Percentiles rank a stretch among this genome's conserved stretches.
Evolutionary conservation across 1,284 basidiomycete species (phyloP).

Genomic region (Filobasidium uniguttulatum): DNA sequence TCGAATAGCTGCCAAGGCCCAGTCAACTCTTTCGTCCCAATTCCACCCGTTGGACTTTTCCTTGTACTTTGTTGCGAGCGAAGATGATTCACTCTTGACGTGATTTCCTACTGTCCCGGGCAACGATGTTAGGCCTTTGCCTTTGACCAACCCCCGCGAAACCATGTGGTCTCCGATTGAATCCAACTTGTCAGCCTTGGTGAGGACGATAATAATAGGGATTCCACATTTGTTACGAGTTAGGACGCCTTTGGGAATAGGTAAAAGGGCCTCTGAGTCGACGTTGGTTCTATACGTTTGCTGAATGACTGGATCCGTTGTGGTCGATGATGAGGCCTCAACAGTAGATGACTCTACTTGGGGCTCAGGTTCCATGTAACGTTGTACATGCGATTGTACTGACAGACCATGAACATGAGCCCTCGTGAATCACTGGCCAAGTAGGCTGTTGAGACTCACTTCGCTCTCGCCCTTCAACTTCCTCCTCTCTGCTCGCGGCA

Average conservation of each 20-base stretch:
- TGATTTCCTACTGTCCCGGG: neutral
- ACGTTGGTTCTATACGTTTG: conserved; percentile 36
- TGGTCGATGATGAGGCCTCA: conserved; percentile 34
- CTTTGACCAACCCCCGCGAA: conserved; percentile 41
- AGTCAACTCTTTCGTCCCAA: conserved; percentile 93
- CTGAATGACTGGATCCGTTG: neutral
- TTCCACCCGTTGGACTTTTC: conserved; percentile 71
- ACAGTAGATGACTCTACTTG: conserved; percentile 37
- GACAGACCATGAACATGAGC: conserved; percentile 1
- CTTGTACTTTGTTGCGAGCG: too few species aligned
- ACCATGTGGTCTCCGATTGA: conserved; percentile 49
- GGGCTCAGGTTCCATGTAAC: conserved; percentile 86
- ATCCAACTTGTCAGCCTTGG: conserved; percentile 79
- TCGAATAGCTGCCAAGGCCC: conserved; percentile 83
- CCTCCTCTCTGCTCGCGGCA: conserved; percentile 35
- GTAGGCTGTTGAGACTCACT: conserved; percentile 44
- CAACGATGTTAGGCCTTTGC: conserved; percentile 44
- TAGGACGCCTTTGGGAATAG: conserved; percentile 61
- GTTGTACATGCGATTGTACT: conserved; percentile 79
- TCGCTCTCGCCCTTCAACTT: conserved; percentile 67
- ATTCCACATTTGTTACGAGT: conserved; percentile 71
- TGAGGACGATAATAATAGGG: conserved; percentile 78
- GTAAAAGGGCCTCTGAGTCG: conserved; percentile 52
- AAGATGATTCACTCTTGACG: too few species aligned
- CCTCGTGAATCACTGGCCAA: conserved; percentile 1